Evolutionary conservation across 1,139 yeast species (phyloP), one percentile per base, ranked within the genome.

Genomic region (Pneumocystis wakefieldiae): DNA sequence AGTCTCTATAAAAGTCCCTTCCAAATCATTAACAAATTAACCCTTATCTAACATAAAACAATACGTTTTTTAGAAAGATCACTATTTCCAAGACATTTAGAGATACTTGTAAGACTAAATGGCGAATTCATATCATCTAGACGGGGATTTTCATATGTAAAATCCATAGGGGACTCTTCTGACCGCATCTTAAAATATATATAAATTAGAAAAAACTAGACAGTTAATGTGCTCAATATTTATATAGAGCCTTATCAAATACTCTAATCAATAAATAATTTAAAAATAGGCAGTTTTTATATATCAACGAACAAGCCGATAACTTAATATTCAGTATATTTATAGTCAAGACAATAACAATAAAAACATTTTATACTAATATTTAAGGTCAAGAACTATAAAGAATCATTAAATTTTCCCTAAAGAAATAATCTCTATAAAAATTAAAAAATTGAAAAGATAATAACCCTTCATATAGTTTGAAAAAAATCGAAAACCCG

Each of bases 151-250:
- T 64, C 66, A 59, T 64, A 64, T 36, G 62, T 63, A 55, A 64
- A 64, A 36, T 64, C 66, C 66, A 64, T 64, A 42, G 66, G 66
- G 8, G 66, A 64, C 59, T 64, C 66, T 35, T 62, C 58, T 6
- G 63, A 48, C 24, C 55, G 55, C 55, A 48, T 48, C 55, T 24
- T 48, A 1, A 37, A 37, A 48, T 24, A 32, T 32, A 32, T 24
- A 48, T 7, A 48, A 10, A 19, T n/a, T 2, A 24, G 32, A 42
- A 24, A 24, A 10, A 32, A 32, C 2, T 48, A 12, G 19, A 41
- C 28, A 24, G 35, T 48, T 48, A 48, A 48, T 12, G 14, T 48
- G 8, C 24, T n/a, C 7, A 48, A 24, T 24, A 48, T 24, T 10
- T 15, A 8, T 24, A 48, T 4, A 6, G 19, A 7, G 12, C 6